phyloP scores from a whole-genome alignment of 116 monocot genomes.

The Dioscorea cayenensis region DNA sequence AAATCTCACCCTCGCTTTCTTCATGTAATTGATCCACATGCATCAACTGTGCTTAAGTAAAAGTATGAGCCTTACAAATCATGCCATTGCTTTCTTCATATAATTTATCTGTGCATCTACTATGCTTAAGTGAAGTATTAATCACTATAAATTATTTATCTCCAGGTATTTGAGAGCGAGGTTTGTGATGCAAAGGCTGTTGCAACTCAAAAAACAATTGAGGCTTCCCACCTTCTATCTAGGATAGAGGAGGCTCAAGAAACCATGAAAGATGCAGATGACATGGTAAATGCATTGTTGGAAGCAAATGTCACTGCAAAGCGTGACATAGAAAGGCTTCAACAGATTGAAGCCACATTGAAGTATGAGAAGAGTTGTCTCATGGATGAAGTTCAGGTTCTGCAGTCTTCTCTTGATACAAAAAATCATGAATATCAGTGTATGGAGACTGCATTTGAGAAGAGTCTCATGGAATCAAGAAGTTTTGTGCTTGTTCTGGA shows the following conservation, averaged over 20 bases:
- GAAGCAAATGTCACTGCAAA: conserved; percentile 56
- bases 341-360: conserved; percentile 32
- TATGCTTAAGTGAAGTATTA: background rate
- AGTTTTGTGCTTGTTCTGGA: conserved; percentile 38
- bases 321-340: conserved; percentile 39
- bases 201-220: conserved; percentile 60
- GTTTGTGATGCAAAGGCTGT: conserved; percentile 36
- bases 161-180: conserved; percentile 57
- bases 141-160: background rate
- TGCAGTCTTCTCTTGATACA: conserved; percentile 34
- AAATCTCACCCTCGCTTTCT: too few species aligned
- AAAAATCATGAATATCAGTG: conserved; percentile 26
- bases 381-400: conserved; percentile 20
- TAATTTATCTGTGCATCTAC: too few species aligned
- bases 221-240: conserved; percentile 46
- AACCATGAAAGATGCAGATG: conserved; percentile 67
- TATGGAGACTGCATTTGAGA: conserved; percentile 21
- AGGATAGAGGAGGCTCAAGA: conserved; percentile 66
- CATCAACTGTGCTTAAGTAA: too few species aligned
- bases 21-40: too few species aligned
- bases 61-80: background rate
- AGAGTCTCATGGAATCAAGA: conserved; percentile 22
- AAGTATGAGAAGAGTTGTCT: conserved; percentile 31
- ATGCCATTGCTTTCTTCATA: too few species aligned
- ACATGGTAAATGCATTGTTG: conserved; percentile 48